Conservation (phyloP, 2,329 filamentous ascomycete genomes). For the Sporothrix sp. region DNA sequence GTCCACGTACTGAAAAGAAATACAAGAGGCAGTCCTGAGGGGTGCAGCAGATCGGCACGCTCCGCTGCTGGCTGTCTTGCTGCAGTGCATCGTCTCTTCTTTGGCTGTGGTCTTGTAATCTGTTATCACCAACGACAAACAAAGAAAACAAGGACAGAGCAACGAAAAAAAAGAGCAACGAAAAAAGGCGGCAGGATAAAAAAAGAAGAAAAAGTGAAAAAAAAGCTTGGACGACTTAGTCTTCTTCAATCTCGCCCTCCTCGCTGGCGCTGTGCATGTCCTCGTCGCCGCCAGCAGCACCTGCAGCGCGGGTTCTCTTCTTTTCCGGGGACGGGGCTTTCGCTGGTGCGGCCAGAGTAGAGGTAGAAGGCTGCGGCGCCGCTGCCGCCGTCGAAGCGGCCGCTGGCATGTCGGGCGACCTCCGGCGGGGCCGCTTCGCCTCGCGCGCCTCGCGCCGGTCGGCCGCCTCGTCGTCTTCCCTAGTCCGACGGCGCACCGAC, state of each 20-base stretch:
- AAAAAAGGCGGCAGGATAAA: neutral
- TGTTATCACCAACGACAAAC: neutral
- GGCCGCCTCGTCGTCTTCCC: slow-evolving; percentile 57
- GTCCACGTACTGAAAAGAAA: neutral
- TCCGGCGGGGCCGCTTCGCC: slow-evolving; percentile 39
- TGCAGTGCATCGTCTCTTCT: too few relatives aligned
- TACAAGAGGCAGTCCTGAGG: too few relatives aligned
- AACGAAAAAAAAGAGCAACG: neutral
- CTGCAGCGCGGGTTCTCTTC: neutral
- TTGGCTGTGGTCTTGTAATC: too few relatives aligned
- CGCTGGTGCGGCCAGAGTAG: neutral
- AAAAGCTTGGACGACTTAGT: slow-evolving; percentile 30
- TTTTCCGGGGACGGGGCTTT: too few relatives aligned
- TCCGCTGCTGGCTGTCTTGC: too few relatives aligned
- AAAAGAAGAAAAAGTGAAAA: neutral
- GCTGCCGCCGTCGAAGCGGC: slow-evolving; percentile 31
- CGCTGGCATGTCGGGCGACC: neutral
- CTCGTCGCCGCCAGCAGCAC: slow-evolving; percentile 32
- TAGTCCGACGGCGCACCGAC: slow-evolving; percentile 57
- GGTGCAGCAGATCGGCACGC: too few relatives aligned
- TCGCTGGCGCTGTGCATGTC: slow-evolving; percentile 79
- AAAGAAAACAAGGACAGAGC: neutral
- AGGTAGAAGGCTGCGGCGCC: neutral
- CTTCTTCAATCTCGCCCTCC: slow-evolving; percentile 95
- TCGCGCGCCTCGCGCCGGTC: slow-evolving; percentile 56